phyloP scores from a whole-genome alignment of 2,329 filamentous ascomycete species.

The Zymoseptoria tritici region DNA sequence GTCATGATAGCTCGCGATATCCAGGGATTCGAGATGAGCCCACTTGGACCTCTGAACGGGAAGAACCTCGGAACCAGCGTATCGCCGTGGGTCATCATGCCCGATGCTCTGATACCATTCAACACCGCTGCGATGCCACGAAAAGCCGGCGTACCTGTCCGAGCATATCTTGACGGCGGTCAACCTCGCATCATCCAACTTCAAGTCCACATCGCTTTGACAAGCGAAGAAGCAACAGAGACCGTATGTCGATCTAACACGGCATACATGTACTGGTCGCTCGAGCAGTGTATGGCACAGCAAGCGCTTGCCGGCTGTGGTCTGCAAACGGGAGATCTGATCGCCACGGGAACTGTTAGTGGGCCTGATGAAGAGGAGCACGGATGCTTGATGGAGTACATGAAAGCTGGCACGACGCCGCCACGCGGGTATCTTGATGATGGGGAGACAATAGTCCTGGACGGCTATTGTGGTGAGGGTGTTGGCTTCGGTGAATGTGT shows the following conservation, averaged over 20 bases:
- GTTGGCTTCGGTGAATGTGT: constrained; percentile 38
- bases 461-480: constrained; percentile 31
- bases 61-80: constrained; percentile 55
- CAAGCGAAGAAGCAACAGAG: not conserved
- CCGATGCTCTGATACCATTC: constrained; percentile 44
- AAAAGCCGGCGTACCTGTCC: constrained; percentile 5
- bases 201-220: constrained; percentile 15
- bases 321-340: constrained; percentile 35
- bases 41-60: constrained; percentile 53
- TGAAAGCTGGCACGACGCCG: constrained; percentile 30
- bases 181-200: constrained; percentile 20
- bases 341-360: constrained; percentile 37
- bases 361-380: constrained; percentile 31
- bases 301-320: constrained; percentile 35
- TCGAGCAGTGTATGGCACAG: constrained; percentile 37
- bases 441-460: constrained; percentile 34
- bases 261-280: constrained; percentile 37
- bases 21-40: constrained; percentile 54
- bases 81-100: constrained; percentile 55
- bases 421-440: constrained; percentile 34
- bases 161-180: constrained; percentile 20
- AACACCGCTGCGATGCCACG: constrained; percentile 16
- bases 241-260: constrained; percentile 23
- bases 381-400: constrained; percentile 37
- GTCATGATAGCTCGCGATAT: constrained; percentile 47